A percentile compares a stretch with the other conserved stretches of the same genome.
Conservation (phyloP, 1,284 basidiomycete species). For the Ganoderma resinaceum region DNA sequence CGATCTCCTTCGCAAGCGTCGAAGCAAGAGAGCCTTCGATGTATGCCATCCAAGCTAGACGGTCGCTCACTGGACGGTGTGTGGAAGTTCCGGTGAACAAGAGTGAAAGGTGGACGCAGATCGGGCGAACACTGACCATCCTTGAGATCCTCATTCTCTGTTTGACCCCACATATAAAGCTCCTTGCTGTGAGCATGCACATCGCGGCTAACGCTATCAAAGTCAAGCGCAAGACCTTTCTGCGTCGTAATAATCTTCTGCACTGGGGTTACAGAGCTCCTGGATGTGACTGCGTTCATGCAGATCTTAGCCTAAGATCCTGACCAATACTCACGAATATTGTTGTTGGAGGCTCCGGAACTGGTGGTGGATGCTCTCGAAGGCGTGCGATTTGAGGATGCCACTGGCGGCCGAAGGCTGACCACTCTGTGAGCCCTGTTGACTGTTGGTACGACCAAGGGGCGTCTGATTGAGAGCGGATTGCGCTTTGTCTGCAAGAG, state of each 20-base stretch:
- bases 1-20: constrained; percentile 64
- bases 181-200: constrained; percentile 79
- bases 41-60: constrained; percentile 80
- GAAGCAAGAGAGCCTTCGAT: constrained; percentile 70
- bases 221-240: constrained; percentile 78
- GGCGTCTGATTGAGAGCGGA: constrained; percentile 65
- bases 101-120: neutral
- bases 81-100: constrained; percentile 7
- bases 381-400: constrained; percentile 47
- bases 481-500: constrained; percentile 78
- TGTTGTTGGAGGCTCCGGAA: constrained; percentile 76
- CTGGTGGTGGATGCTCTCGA: constrained; percentile 74
- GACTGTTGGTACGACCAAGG: constrained; percentile 46
- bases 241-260: constrained; percentile 79
- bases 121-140: constrained; percentile 59
- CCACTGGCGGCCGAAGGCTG: constrained; percentile 28
- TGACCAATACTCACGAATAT: constrained; percentile 62
- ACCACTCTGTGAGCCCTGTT: constrained; percentile 40
- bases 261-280: constrained; percentile 62
- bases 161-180: constrained; percentile 81
- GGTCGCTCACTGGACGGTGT: constrained; percentile 65
- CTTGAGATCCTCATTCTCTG: constrained; percentile 70
- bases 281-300: constrained; percentile 8
- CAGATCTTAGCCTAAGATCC: neutral
- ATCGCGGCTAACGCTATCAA: constrained; percentile 69